phyloP scores from a whole-genome alignment of 306 rosid genomes.

The Cicer arietinum region DNA sequence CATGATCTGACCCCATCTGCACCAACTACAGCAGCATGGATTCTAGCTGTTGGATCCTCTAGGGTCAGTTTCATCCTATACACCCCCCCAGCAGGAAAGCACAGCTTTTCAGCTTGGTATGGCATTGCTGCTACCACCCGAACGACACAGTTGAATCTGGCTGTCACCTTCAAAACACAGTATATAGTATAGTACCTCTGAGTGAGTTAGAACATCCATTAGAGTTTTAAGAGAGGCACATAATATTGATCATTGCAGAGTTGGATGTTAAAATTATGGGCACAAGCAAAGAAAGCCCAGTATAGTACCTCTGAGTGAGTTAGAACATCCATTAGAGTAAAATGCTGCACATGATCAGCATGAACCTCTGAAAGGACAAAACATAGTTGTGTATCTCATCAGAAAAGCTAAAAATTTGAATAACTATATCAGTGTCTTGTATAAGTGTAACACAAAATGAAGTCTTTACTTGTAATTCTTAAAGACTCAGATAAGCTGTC shows the following conservation, averaged over 20 bases:
- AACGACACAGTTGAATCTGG: conserved; percentile 64
- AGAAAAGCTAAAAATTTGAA: conserved; percentile 25
- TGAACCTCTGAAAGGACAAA: conserved; percentile 50
- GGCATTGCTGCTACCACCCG: conserved; percentile 66
- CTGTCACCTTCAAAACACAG: conserved; percentile 48
- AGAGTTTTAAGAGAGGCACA: background rate
- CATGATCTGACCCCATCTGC: conserved; percentile 69
- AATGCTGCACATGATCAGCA: conserved; percentile 25
- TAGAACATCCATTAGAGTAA: conserved; percentile 69
- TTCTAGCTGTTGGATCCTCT: conserved; percentile 85
- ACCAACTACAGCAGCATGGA: conserved; percentile 60
- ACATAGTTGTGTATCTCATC: conserved; percentile 3
- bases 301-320: conserved; percentile 59
- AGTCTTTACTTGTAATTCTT: conserved; percentile 58
- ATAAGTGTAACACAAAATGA: conserved; percentile 30
- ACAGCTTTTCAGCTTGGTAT: conserved; percentile 46
- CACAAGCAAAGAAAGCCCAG: conserved; percentile 15
- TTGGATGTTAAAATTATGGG: background rate
- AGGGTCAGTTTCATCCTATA: conserved; percentile 62
- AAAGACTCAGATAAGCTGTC: conserved; percentile 52
- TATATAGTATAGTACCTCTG: too few relatives aligned
- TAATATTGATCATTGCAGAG: background rate
- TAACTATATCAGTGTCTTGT: background rate
- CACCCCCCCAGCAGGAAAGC: conserved; percentile 42
- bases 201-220: too few relatives aligned